These are phyloP conservation scores for Aurifilum marmelostoma DNA, from an alignment of 2,329 filamentous ascomycete genomes.

Conservation along the genomic window DNA sequence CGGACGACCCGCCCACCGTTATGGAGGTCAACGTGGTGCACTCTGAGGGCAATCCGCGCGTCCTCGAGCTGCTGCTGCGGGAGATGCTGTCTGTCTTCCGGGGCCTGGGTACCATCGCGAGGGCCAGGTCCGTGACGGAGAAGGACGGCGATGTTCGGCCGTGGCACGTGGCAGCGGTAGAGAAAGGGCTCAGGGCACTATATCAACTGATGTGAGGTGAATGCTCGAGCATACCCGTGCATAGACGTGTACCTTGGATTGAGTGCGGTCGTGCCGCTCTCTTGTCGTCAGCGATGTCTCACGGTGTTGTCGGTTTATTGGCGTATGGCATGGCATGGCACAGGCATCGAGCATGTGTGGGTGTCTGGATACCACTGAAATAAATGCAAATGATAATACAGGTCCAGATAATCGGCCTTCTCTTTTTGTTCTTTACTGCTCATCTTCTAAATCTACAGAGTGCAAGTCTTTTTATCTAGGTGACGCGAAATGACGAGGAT, in stretches of 20 bases:
- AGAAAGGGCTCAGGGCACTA: constrained; percentile 69
- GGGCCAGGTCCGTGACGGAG: constrained; percentile 65
- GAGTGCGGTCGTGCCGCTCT: not conserved
- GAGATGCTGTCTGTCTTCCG: constrained; percentile 74
- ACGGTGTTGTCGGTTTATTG: constrained; percentile 6
- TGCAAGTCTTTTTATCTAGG: not conserved
- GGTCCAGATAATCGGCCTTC: not conserved
- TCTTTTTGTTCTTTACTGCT: not conserved
- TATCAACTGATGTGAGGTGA: constrained; percentile 62
- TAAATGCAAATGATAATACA: constrained; percentile 16
- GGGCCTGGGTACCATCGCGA: constrained; percentile 69
- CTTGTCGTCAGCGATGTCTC: not conserved
- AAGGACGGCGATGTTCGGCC: constrained; percentile 66
- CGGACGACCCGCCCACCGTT: constrained; percentile 61
- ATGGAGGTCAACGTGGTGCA: constrained; percentile 69
- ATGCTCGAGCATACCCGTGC: not conserved
- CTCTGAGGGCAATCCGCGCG: constrained; percentile 54
- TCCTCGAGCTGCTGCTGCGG: constrained; percentile 66
- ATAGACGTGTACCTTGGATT: not conserved
- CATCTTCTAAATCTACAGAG: not conserved
- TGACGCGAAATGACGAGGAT: not conserved
- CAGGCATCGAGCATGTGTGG: constrained; percentile 1
- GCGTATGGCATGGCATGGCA: constrained; percentile 14
- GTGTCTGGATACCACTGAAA: constrained; percentile 13
- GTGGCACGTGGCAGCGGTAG: constrained; percentile 75